Conservation (phyloP, 768 basidiomycete species). For the Tricholoma terreum region DNA sequence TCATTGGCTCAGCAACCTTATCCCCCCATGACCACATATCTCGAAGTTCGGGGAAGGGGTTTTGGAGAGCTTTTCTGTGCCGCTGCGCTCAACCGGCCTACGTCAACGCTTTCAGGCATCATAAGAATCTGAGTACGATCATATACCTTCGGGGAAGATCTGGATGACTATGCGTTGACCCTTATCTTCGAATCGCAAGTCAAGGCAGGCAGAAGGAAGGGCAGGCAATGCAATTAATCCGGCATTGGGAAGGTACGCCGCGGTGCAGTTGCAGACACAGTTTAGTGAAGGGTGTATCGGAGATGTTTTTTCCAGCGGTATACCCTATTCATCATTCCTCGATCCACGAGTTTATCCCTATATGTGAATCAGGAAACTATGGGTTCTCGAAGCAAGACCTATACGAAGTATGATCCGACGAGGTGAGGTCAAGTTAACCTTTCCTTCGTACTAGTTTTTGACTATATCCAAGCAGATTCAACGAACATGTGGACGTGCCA, state of each 20-base stretch:
- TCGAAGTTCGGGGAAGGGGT: too few relatives aligned
- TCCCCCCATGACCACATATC: constrained; percentile 27
- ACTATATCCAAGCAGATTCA: too few relatives aligned
- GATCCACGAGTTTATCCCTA: constrained; percentile 35
- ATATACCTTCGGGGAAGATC: constrained; percentile 21
- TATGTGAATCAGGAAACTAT: constrained; percentile 38
- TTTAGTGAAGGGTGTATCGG: constrained; percentile 15
- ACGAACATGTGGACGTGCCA: too few relatives aligned
- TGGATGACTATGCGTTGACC: constrained; percentile 33
- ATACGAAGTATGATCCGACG: constrained; percentile 43
- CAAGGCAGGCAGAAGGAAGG: constrained; percentile 28
- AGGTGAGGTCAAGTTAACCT: constrained; percentile 22
- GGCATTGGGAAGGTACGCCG: constrained; percentile 31
- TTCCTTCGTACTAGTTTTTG: too few relatives aligned
- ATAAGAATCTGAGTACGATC: constrained; percentile 24
- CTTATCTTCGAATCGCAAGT: constrained; percentile 36
- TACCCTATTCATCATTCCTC: constrained; percentile 8
- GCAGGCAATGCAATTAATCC: constrained; percentile 38
- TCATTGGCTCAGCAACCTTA: constrained; percentile 33
- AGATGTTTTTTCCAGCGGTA: constrained; percentile 2
- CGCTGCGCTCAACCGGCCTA: constrained; percentile 34
- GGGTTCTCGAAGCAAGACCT: constrained; percentile 33
- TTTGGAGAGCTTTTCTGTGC: constrained; percentile 34
- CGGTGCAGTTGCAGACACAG: constrained; percentile 32
- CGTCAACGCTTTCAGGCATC: constrained; percentile 30